Evolutionary conservation across 2,329 filamentous ascomycete genomes (phyloP).

Genomic region (Tolypocladium nubicola): DNA sequence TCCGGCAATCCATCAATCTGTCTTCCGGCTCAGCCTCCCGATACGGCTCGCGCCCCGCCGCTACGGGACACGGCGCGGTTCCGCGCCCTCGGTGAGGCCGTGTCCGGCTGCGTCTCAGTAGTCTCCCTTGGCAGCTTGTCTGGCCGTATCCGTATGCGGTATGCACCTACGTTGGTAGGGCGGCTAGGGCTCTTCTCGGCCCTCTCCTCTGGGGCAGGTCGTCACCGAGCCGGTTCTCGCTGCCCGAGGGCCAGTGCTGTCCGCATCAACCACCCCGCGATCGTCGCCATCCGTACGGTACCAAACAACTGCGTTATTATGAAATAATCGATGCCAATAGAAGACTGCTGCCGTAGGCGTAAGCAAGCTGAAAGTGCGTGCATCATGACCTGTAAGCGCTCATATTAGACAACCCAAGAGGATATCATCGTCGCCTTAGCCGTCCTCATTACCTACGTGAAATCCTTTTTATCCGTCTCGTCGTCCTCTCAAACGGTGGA

Average conservation of each 20-base stretch:
- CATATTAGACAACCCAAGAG: no score
- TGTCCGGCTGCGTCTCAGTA: not conserved
- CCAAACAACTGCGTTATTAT: not conserved
- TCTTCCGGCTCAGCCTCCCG: not conserved
- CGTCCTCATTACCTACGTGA: no score
- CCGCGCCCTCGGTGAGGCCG: constrained; percentile 19
- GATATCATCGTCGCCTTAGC: no score
- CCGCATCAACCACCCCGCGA: not conserved
- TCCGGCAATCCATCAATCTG: not conserved
- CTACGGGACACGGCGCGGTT: constrained; percentile 15
- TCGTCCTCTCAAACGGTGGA: no score
- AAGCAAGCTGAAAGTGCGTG: no score
- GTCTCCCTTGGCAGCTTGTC: not conserved
- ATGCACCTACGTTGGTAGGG: not conserved
- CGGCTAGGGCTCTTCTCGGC: not conserved
- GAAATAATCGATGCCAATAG: no score
- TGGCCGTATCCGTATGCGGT: not conserved
- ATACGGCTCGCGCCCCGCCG: not conserved
- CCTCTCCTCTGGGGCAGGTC: not conserved
- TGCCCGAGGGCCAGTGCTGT: not conserved
- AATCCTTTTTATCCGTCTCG: no score
- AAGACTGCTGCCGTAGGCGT: no score
- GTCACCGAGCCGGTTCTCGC: not conserved
- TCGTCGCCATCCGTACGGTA: not conserved
- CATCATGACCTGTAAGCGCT: no score